Conservation (phyloP, 306 rosid species). For the Sicyos baderoa region DNA sequence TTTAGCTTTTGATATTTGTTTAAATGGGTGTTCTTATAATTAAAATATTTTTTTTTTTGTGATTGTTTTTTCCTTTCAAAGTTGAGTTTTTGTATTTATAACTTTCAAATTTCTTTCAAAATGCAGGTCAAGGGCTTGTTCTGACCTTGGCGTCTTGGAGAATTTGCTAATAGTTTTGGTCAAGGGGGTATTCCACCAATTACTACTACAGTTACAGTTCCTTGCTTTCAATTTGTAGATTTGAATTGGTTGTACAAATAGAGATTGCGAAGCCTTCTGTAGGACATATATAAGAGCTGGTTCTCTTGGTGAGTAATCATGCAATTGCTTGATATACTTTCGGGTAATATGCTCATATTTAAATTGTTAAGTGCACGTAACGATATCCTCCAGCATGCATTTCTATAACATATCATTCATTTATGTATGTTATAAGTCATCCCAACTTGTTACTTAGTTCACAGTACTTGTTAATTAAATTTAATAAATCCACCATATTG, state of each 20-base stretch:
- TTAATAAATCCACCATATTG: no score
- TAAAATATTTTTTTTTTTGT: background rate
- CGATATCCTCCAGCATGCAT: background rate
- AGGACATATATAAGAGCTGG: constrained; percentile 53
- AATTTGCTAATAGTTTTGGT: constrained; percentile 16
- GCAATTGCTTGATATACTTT: constrained; percentile 19
- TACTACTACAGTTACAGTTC: constrained; percentile 19
- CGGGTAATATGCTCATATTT: constrained; percentile 14
- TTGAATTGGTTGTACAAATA: constrained; percentile 39
- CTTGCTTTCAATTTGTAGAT: constrained; percentile 19
- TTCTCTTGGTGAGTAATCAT: constrained; percentile 62
- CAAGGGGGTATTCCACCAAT: constrained; percentile 20
- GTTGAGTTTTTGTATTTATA: constrained; percentile 10
- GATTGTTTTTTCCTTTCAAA: background rate
- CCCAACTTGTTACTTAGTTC: background rate
- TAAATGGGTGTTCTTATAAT: constrained; percentile 1
- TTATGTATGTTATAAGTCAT: background rate
- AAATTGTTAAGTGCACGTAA: background rate
- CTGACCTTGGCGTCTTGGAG: constrained; percentile 17
- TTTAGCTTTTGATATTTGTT: background rate
- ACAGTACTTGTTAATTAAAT: no score
- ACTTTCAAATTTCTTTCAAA: constrained; percentile 17
- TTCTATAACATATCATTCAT: background rate
- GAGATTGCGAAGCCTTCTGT: constrained; percentile 56
- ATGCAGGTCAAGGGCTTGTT: constrained; percentile 20